phyloP scores from a whole-genome alignment of 2,329 filamentous ascomycete genomes.

The Blumeria graminis region DNA sequence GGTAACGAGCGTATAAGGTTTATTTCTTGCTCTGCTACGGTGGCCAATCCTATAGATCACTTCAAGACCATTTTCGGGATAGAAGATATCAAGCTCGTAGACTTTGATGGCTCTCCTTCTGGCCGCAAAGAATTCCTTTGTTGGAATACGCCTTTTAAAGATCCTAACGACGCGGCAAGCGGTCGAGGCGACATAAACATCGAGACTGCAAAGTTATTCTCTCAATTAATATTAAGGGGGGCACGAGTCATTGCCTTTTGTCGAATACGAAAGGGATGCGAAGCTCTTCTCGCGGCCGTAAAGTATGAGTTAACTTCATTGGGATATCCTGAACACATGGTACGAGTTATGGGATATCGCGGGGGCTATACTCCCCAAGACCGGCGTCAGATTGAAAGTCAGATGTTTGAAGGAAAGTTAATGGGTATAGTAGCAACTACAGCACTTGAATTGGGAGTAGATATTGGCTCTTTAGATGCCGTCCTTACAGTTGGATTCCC shows the following conservation, averaged over 20 bases:
- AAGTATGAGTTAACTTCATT: constrained; percentile 51
- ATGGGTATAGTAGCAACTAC: constrained; percentile 86
- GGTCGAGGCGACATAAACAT: constrained; percentile 62
- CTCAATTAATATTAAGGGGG: constrained; percentile 66
- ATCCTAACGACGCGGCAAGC: constrained; percentile 64
- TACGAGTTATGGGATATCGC: constrained; percentile 79
- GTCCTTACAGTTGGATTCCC: constrained; percentile 89
- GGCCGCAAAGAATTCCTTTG: constrained; percentile 87
- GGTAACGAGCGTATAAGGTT: constrained; percentile 74
- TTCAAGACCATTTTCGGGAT: constrained; percentile 90
- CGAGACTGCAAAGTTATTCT: constrained; percentile 79
- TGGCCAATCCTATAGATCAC: constrained; percentile 75
- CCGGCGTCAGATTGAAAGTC: constrained; percentile 62
- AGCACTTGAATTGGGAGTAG: constrained; percentile 78
- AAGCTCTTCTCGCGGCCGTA: constrained; percentile 57
- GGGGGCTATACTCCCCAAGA: constrained; percentile 90
- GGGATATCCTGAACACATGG: constrained; percentile 49
- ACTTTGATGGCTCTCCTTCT: constrained; percentile 81
- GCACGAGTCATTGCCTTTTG: constrained; percentile 88
- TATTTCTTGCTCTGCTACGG: constrained; percentile 87
- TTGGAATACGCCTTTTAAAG: constrained; percentile 93
- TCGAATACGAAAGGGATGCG: constrained; percentile 66
- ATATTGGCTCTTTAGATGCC: constrained; percentile 83
- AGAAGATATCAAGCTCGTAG: constrained; percentile 54
- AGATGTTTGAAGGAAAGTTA: constrained; percentile 93